phyloP scores from a whole-genome alignment of 768 basidiomycete genomes.

The Fomitopsis serialis region DNA sequence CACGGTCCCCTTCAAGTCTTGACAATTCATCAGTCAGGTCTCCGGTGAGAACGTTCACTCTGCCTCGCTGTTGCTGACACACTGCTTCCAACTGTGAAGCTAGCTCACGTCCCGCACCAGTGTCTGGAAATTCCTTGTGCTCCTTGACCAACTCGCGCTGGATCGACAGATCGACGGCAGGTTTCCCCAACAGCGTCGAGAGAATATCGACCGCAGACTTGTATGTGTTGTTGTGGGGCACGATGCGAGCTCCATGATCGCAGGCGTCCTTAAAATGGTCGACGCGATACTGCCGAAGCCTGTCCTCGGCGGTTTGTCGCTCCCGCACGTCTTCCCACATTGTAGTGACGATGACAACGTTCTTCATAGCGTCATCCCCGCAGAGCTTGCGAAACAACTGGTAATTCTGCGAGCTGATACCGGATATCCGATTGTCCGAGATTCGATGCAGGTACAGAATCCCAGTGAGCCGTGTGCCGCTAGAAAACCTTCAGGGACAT shows the following conservation, averaged over 20 bases:
- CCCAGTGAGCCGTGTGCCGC: slow-evolving; percentile 20
- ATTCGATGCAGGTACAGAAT: slow-evolving; percentile 31
- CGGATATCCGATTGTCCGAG: slow-evolving; percentile 29
- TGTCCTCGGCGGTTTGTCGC: background rate
- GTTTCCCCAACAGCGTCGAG: background rate
- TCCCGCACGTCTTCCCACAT: slow-evolving; percentile 28
- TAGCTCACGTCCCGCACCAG: background rate
- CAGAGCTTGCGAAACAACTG: slow-evolving; percentile 30
- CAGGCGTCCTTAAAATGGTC: slow-evolving; percentile 3
- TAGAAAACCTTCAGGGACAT: background rate
- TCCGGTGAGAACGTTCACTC: too few species aligned
- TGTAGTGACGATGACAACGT: slow-evolving; percentile 31
- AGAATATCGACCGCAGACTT: slow-evolving; percentile 7
- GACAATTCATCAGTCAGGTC: too few species aligned
- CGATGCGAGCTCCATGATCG: background rate
- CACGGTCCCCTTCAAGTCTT: too few species aligned
- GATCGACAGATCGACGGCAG: background rate
- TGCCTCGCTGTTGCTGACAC: too few species aligned
- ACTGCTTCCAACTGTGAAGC: background rate
- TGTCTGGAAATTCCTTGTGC: background rate
- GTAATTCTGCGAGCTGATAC: slow-evolving; percentile 25
- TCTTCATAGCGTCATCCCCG: slow-evolving; percentile 23
- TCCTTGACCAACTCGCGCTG: slow-evolving; percentile 3
- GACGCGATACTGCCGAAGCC: background rate
- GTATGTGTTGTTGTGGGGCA: background rate